phyloP scores from a whole-genome alignment of 305 asterid species.

The Coffea humblotiana region DNA sequence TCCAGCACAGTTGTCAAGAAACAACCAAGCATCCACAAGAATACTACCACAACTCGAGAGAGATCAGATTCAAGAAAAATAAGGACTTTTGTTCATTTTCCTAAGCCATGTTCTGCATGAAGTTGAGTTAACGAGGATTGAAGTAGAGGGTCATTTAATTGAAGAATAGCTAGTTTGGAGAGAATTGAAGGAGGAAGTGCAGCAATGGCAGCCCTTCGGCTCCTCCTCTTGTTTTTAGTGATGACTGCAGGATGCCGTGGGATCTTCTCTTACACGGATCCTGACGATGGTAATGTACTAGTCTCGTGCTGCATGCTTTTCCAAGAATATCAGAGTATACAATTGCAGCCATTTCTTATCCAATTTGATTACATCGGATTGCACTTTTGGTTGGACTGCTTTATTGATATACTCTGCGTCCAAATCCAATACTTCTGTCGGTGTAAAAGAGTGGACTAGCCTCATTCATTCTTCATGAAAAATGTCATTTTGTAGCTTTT shows the following conservation, averaged over 20 bases:
- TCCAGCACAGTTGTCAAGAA: no score
- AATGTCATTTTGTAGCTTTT: no score
- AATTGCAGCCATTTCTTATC: no score
- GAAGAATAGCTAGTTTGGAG: no score
- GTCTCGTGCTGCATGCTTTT: not conserved
- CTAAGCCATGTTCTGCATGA: not conserved
- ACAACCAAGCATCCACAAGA: not conserved
- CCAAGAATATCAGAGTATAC: not conserved
- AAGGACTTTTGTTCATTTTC: not conserved
- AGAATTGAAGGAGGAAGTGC: not conserved
- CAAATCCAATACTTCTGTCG: no score
- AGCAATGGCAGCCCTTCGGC: conserved; percentile 47
- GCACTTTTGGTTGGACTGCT: no score
- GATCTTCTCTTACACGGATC: conserved; percentile 40
- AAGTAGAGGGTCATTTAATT: not conserved
- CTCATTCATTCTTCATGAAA: no score
- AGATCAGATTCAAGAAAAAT: not conserved
- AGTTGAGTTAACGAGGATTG: not conserved
- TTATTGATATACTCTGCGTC: no score
- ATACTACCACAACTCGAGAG: not conserved
- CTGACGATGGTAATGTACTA: conserved; percentile 56
- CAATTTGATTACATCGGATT: no score
- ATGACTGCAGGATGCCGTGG: conserved; percentile 20
- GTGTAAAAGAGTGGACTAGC: no score
- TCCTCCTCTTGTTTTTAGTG: conserved; percentile 38